These are phyloP conservation scores for Aspergillus sp. DNA, from an alignment of 2,329 filamentous ascomycete genomes.

Conservation along the genomic window DNA sequence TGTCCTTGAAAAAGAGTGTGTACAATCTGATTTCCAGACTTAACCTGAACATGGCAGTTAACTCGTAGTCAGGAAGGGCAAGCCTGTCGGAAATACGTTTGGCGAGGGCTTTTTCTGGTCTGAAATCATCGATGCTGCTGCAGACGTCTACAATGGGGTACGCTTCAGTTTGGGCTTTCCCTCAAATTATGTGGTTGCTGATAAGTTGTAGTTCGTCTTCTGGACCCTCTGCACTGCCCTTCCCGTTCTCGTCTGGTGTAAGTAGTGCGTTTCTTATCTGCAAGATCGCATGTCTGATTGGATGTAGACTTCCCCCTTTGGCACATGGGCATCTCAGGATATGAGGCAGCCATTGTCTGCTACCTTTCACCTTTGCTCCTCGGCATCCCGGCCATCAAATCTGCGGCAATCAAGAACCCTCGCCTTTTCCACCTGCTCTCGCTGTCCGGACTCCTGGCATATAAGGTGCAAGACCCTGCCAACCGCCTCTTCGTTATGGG, in stretches of 20 bases:
- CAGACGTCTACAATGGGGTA: constrained; percentile 91
- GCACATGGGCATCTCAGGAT: constrained; percentile 99
- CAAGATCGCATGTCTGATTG: constrained; percentile 21
- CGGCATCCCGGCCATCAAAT: constrained; percentile 67
- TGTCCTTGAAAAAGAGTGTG: constrained; percentile 73
- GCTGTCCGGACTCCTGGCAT: constrained; percentile 76
- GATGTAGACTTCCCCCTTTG: constrained; percentile 84
- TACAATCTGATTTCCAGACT: constrained; percentile 31
- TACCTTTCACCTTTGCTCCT: constrained; percentile 81
- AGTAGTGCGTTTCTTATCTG: constrained; percentile 41
- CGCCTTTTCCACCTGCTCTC: constrained; percentile 74
- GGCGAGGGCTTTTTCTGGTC: constrained; percentile 70
- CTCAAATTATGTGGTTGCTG: constrained; percentile 19
- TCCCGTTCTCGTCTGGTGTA: constrained; percentile 90
- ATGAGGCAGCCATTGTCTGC: constrained; percentile 83
- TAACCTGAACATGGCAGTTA: constrained; percentile 21
- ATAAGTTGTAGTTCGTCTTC: constrained; percentile 72
- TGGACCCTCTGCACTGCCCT: constrained; percentile 93
- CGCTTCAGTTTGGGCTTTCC: not conserved
- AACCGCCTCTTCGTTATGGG: constrained; percentile 77
- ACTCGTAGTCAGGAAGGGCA: constrained; percentile 65
- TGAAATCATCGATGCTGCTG: constrained; percentile 75
- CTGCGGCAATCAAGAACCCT: constrained; percentile 67
- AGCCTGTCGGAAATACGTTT: constrained; percentile 69
- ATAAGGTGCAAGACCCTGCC: constrained; percentile 70